Conservation (phyloP, 306 rosid genomes). For the Glycine latifolia region DNA sequence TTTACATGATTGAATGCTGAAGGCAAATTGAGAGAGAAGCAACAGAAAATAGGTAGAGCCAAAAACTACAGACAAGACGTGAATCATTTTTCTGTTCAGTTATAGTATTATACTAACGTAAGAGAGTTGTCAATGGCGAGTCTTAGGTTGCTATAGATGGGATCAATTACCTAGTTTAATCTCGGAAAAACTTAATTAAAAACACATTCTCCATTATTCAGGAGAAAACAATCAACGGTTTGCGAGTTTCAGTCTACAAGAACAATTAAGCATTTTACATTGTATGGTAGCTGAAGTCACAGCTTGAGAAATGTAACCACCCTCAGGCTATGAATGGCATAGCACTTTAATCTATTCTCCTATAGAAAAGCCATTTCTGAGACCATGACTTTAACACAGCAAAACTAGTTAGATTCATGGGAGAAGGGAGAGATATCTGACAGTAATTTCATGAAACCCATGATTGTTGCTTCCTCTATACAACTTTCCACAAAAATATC, state of each 20-base stretch:
- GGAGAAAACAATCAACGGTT: conserved; percentile 12
- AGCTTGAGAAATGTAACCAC: conserved; percentile 23
- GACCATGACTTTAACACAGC: conserved; percentile 17
- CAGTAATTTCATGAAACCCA: conserved; percentile 6
- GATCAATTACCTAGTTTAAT: neutral
- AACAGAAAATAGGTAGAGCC: neutral
- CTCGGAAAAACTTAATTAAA: neutral
- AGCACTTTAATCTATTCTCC: neutral
- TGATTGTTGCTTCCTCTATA: conserved; percentile 33
- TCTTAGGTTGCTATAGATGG: neutral
- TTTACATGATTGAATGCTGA: too few relatives aligned
- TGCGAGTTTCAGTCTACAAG: neutral
- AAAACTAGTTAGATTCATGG: conserved; percentile 24
- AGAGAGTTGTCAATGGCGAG: too few relatives aligned
- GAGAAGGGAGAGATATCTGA: neutral
- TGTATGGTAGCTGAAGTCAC: conserved; percentile 10
- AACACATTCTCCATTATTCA: conserved; percentile 11
- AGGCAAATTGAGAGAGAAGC: too few relatives aligned
- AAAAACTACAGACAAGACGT: neutral
- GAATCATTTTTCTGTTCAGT: neutral
- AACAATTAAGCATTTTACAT: conserved; percentile 14
- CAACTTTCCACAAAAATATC: conserved; percentile 23
- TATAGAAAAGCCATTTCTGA: neutral
- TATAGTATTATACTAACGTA: neutral
- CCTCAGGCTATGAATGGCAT: conserved; percentile 9